Percentiles rank a stretch among this genome's conserved stretches.
Evolutionary conservation across 169 alveolate genomes (phyloP).

Genomic region (Cytauxzoon felis): DNA sequence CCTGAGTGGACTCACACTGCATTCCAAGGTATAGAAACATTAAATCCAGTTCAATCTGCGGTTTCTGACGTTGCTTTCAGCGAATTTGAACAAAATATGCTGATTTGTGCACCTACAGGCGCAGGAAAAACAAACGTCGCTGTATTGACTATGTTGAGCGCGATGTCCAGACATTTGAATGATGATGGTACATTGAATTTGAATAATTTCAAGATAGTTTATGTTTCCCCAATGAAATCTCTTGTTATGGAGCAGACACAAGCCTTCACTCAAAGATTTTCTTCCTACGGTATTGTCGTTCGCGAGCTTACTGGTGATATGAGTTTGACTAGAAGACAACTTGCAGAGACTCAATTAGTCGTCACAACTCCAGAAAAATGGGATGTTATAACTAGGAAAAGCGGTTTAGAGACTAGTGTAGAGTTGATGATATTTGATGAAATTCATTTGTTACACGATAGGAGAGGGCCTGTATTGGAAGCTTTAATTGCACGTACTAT

Average conservation of each 20-base stretch:
- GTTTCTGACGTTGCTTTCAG: slow-evolving; percentile 92
- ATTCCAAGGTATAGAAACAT: slow-evolving; percentile 77
- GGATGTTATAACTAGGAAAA: slow-evolving; percentile 98
- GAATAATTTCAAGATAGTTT: slow-evolving; percentile 92
- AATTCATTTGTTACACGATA: slow-evolving; percentile 98
- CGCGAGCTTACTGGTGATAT: slow-evolving; percentile 97
- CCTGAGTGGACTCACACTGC: slow-evolving; percentile 95
- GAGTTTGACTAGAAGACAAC: slow-evolving; percentile 89
- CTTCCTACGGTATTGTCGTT: slow-evolving; percentile 83
- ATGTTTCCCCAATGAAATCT: slow-evolving; percentile 99
- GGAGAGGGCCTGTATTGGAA: slow-evolving; percentile 99
- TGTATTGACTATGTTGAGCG: slow-evolving; percentile 93
- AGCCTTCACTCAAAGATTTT: slow-evolving; percentile 73
- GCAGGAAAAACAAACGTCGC: slow-evolving; percentile 99
- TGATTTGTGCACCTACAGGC: slow-evolving; percentile 99
- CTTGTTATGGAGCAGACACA: slow-evolving; percentile 92
- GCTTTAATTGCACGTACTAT: slow-evolving; percentile 98
- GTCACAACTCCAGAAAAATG: slow-evolving; percentile 99
- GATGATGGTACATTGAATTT: slow-evolving; percentile 55
- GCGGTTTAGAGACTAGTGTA: slow-evolving; percentile 89
- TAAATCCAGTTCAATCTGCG: slow-evolving; percentile 92
- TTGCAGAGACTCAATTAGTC: slow-evolving; percentile 96
- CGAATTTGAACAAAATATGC: slow-evolving; percentile 90
- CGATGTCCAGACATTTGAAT: slow-evolving; percentile 66
- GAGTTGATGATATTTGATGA: slow-evolving; percentile 98